Base-by-base conservation (phyloP, 441 rosid species). In the Arabidopsis lyrata region DNA sequence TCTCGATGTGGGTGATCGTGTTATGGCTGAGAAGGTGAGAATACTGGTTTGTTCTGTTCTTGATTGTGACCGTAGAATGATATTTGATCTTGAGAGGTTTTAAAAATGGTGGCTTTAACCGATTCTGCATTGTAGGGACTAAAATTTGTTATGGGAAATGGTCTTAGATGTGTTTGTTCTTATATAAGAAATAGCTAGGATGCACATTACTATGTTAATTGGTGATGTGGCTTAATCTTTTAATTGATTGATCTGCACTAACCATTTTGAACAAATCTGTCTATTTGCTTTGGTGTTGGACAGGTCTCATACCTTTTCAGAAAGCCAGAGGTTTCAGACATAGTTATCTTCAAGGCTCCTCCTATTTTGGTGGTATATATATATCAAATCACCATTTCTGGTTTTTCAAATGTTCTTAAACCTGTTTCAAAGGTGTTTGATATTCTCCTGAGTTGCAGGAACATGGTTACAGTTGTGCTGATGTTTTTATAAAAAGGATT, bases 301-400 rank as follows among this genome's bases (percentile, higher is more conserved):
- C 77, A 87, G 94, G 89, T 87, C 49, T 89, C 94, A n/a, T 89
- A 87, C 56, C 12, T 84, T 35, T 89, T 89, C 80, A 86, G 86
- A 59, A 78, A 84, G 75, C 94, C 94, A 14, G 88, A 89, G 72
- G 89, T 89, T 60, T 87, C 86, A 2, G 91, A 89, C 67, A 87
- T 86, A 22, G 91, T 86, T 36, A 86, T 89, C 76, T 89, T 89
- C 78, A 86, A 80, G 84, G 89, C 88, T 63, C 95, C 95, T 74
- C 83, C 85, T n/a, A 29, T 82, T 67, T 65, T 89, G 78, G 81
- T 83, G 87, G 99, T 90, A 77, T 90, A 77, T 90, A 77, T 8
- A 15, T 13, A 38, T 31, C 48, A 13, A 13, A 4, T 66, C 60
- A 42, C 44, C 0, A 5, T 56, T 34, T 73, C 11, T 41, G 39